Base-by-base conservation (phyloP, 805 yeast species). In the Candida pseudofarinosa region DNA sequence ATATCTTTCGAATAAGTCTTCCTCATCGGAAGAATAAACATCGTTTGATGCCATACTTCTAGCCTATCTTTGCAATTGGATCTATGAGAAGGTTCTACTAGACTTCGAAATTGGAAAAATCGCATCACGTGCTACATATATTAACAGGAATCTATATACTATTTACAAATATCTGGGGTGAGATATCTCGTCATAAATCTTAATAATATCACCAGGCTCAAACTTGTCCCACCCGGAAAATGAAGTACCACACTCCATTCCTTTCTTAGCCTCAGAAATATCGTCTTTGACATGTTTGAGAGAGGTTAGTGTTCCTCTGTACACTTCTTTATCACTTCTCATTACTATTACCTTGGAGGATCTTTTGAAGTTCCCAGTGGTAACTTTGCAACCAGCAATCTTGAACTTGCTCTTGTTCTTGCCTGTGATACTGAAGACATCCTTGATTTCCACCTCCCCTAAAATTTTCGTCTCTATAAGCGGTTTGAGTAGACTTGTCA, bases 321-420 rank as follows among this genome's bases (percentile, higher is more conserved):
- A 71, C 4, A 79, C 60, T 14, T 72, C 71, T 28, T 71, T 67
- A 1, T 62, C 72, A 2, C 70, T 67, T 47, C 95, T 72, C 37
- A 74, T 46, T 1, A 88, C 83, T 51, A 78, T 76, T 14, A 85
- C 74, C 31, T 64, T 65, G 1, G 83, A 65, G n/a, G 77, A 69
- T 51, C 85, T 73, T 50, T 77, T 77, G 37, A 91, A 63, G 3
- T 65, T 60, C 17, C 99, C 99, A 39, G 75, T 77, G 13, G 64
- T 56, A 10, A 93, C 88, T 59, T 83, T 82, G 56, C 95, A 87
- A 5, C 99, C 99, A 0, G 98, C 99, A 56, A 93, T 78, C 49
- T 73, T 76, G 43, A 77, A 62, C 18, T 69, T 73, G 39, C 69
- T 70, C 56, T 77, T 80, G 40, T 62, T 60, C 52, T 82, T 79